These are phyloP conservation scores for Neopestalotiopsis clavispora DNA, from an alignment of 2,329 filamentous ascomycete species.

Conservation along the genomic window DNA sequence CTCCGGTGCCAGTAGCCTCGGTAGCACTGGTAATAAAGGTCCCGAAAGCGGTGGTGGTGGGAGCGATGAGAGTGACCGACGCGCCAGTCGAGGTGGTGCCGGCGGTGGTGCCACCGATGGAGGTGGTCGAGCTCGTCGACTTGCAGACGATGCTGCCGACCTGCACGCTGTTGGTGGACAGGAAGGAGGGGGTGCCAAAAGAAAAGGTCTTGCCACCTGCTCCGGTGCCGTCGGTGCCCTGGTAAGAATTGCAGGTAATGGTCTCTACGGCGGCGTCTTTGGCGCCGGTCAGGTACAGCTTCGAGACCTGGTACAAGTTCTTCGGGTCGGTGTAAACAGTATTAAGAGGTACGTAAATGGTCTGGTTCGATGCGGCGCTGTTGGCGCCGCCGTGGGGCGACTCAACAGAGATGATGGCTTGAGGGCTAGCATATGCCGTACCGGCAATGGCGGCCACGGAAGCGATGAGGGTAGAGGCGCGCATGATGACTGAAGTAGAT, in stretches of 20 bases:
- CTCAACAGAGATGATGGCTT: constrained; percentile 24
- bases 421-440: not conserved
- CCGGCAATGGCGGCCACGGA: constrained; percentile 17
- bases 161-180: constrained; percentile 32
- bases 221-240: constrained; percentile 22
- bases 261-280: constrained; percentile 12
- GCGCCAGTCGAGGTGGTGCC: not conserved
- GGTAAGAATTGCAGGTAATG: constrained; percentile 28
- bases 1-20: not conserved
- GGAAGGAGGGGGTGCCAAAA: constrained; percentile 22
- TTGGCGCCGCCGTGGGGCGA: constrained; percentile 20
- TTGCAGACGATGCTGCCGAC: constrained; percentile 31
- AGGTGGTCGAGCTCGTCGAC: not conserved
- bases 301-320: constrained; percentile 26
- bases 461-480: constrained; percentile 23
- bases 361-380: constrained; percentile 10
- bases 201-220: constrained; percentile 24
- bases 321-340: constrained; percentile 19
- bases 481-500: constrained; percentile 24
- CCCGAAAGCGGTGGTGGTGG: not conserved
- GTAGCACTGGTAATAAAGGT: not conserved
- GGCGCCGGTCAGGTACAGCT: constrained; percentile 27
- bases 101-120: not conserved
- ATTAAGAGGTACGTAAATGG: constrained; percentile 21
- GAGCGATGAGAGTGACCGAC: too few species aligned